Evolutionary conservation across 345 rosid genomes (phyloP), one percentile per base, ranked within the genome.

Genomic region (Rhodamnia rubescens): DNA sequence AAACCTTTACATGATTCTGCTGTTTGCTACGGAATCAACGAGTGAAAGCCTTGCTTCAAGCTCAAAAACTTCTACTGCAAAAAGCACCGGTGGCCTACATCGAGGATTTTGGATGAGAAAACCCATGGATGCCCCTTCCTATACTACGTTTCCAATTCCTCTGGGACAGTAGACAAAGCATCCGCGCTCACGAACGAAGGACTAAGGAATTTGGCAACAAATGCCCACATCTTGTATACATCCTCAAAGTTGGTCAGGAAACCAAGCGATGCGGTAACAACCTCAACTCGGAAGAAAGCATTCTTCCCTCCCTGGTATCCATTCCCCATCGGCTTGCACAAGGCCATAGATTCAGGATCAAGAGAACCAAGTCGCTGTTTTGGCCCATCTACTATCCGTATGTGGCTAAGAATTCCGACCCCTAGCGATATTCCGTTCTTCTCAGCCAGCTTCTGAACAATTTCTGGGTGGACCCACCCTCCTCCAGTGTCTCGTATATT

Each of bases 211-310:
- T 89, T 90, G 18, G 92, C 92, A 74, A 90, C 88, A 81, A 93
- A 93, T 32, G 91, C 92, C 96, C 96, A 93, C 89, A 92, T 90
- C 91, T 89, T 92, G 64, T 91, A 92, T 50, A 92, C 93, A 87
- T 93, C 96, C 90, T 92, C 96, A 26, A 93, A 93, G 91, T 93
- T 93, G 75, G 94, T 91, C 61, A 93, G 90, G 85, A 93, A 92
- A 84, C 96, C 90, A 13, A 93, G 93, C 5, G 96, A 92, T n/a
- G 93, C 95, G 11, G 96, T 93, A 40, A 93, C 93, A 82, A 93
- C 95, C 89, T 92, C 92, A n/a, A 92, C 86, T 40, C 95, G 85
- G 86, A 89, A 91, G 53, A 92, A 91, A 16, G 83, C 88, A 74
- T 87, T 88, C 90, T 92, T 93, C 14, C 90, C 89, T 50, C 90